Base-by-base conservation (phyloP, 208 protist genomes). In the Crithidia bombi region DNA sequence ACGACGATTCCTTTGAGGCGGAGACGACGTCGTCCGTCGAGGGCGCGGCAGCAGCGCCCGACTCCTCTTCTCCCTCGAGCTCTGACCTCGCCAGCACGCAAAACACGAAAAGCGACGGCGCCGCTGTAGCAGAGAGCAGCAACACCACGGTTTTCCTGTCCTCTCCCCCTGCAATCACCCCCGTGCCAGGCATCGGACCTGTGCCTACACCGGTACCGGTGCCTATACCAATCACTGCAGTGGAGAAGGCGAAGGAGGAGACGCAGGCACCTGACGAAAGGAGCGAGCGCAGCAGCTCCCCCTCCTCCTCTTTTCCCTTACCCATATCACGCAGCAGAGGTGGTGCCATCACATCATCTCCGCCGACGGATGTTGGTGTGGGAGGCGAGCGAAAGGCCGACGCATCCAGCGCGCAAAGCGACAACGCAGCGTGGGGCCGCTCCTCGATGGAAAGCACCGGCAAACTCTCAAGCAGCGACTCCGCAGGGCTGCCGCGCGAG, bases 1-100 rank as follows among this genome's bases (percentile, higher is more conserved):
- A 92, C 72, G 77, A 83, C 19, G 86, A 91, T 39, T 86, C 81
- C 0, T 94, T 94, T 72, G 84, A 90, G 35, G 50, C 64, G n/a
- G 73, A 67, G 30, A 78, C 86, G 0, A 80, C 70, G 11, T 65
- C 78, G 17, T 30, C 50, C 6, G 52, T 64, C 38, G 19, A 43
- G 35, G 63, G 52, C 33, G 57, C 46, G 5, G 55, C 72, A 5
- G 17, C 46, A 5, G 21, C 23, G 47, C 21, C 43, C 2, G 26
- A 26, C 50, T 36, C 62, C 12, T 41, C 70, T 9, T 56, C 73
- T 3, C 21, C 65, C 4, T 68, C 69, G 14, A n/a, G 23, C 28
- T 3, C 2, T 17, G 51, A 17, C 19, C n/a, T 5, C 3, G 30
- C 26, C 28, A 7, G 5, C 12, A 50, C 32, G 35, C 33, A 43